phyloP scores from a whole-genome alignment of 1,139 yeast species.

The Cylindricascospora bacillispora region DNA sequence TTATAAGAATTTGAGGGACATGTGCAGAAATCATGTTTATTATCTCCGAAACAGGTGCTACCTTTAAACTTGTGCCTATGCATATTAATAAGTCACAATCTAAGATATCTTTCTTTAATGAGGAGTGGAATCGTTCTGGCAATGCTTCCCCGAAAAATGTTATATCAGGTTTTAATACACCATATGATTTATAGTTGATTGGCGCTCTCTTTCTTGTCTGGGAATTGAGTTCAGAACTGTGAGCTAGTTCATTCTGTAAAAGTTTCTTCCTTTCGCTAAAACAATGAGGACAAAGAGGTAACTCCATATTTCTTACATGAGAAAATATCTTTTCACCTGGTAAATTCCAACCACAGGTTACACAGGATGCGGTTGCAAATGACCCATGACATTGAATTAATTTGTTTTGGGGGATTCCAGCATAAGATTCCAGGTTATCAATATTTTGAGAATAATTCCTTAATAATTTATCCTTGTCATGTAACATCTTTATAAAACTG shows the following conservation, averaged over 20 bases:
- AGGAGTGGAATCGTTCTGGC: slow-evolving; percentile 60
- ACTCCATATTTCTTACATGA: slow-evolving; percentile 43
- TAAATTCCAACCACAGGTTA: slow-evolving; percentile 57
- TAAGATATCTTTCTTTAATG: slow-evolving; percentile 43
- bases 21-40: slow-evolving; percentile 58
- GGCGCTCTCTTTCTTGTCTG: not conserved
- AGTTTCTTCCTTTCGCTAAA: slow-evolving; percentile 30
- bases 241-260: slow-evolving; percentile 9
- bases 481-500: slow-evolving; percentile 60
- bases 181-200: slow-evolving; percentile 35
- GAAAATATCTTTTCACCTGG: slow-evolving; percentile 56
- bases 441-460: slow-evolving; percentile 92
- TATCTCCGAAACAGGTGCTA: slow-evolving; percentile 90
- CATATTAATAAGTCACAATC: slow-evolving; percentile 75
- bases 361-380: slow-evolving; percentile 81
- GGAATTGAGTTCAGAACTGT: not conserved
- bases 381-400: slow-evolving; percentile 94
- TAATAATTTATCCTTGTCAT: slow-evolving; percentile 64
- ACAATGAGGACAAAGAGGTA: slow-evolving; percentile 72
- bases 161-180: slow-evolving; percentile 92
- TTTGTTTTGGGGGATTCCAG: slow-evolving; percentile 58
- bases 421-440: slow-evolving; percentile 78
- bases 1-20: slow-evolving; percentile 76
- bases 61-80: slow-evolving; percentile 89
- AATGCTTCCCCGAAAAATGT: slow-evolving; percentile 88